Evolutionary conservation across 768 basidiomycete genomes (phyloP), one percentile per base, ranked within the genome.

Genomic region (Boletus pseudo-olivaceus): DNA sequence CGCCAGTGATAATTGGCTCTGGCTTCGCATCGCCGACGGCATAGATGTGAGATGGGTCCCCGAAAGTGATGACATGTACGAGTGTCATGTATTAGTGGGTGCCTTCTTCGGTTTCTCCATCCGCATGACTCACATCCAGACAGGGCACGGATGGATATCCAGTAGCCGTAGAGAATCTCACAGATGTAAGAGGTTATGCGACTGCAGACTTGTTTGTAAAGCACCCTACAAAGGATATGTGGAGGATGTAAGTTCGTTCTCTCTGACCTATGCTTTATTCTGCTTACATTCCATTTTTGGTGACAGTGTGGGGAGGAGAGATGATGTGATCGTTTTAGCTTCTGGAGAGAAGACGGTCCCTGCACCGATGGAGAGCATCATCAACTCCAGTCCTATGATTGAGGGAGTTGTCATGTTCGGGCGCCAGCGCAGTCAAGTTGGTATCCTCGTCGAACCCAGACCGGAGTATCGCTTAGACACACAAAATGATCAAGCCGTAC

Each of bases 181-280:
- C 67, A 1, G 77, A 75, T 1, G 53, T 61, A 0, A 49, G 73
- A n/a, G 59, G 59, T 1, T 55, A 77, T 49, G 75, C 73, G 0
- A 78, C 75, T 0, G 70, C 72, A 1, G 79, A 79, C 61, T 53
- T 81, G 4, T 76, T 75, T 49, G 54, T 71, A 12, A 70, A 61
- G 26, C 80, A 81, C 54, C 79, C 79, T 0, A 74, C 74, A 0
- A 75, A 73, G 26, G 58, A 69, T 2, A 34, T 57, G 53, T 58
- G 57, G 57, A 51, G 34, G 41, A 57, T 58, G 57, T 57, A 12
- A n/a, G 57, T 44, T n/a, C 8, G 20, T 29, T 40, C 14, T 40
- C 14, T 26, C 20, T 5, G 14, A 4, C 8, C 17, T 4, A 8
- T n/a, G 10, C 8, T 33, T 33, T 35, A 0, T n/a, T 37, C 15